Evolutionary conservation across 2,329 filamentous ascomycete species (phyloP), one percentile per base, ranked within the genome.

Genomic region (Harringtonia aguacate): DNA sequence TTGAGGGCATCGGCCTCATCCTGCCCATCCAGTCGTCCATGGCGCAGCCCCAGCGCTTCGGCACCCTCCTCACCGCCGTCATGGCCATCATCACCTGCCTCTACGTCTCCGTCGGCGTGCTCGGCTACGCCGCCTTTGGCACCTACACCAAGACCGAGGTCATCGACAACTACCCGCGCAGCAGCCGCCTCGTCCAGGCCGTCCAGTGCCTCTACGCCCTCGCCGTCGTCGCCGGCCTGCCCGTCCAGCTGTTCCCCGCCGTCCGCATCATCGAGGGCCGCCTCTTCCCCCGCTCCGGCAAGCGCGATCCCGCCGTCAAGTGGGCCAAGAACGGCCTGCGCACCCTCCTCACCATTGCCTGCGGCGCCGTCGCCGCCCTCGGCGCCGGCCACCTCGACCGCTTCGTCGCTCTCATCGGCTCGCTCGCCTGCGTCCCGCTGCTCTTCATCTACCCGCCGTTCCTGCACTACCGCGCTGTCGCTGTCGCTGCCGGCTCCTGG

Each of bases 401-500:
- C 49, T 86, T 86, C 51, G 82, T 87, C 13, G 78, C 82, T 0
- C 63, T 87, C 38, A 86, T 86, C 50, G 83, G 83, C 13, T 80
- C 75, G 31, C 78, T 84, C 55, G 82, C 82, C 2, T 87, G 83
- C 52, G 79, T 87, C 43, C 83, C 83, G 14, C 61, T 87, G 50
- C 82, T 87, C 12, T 87, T 86, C 60, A 83, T 87, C 46, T 87
- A 86, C 56, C 83, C 84, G 36, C 73, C 84, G 1, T 79, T 72
- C 49, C 56, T 88, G 55, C 84, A 88, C 58, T 82, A 77, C 61
- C 77, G 71, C 53, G 82, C 78, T 5, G 69, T 81, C 4, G 83
- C n/a, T n/a, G n/a, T n/a, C n/a, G n/a, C n/a, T n/a, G n/a, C 82
- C 8, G 65, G 70, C 39, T 29, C 68, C n/a, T 60, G 58, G 28